phyloP scores from a whole-genome alignment of 2,329 filamentous ascomycete species.

The Cordyceps fumosorosea region DNA sequence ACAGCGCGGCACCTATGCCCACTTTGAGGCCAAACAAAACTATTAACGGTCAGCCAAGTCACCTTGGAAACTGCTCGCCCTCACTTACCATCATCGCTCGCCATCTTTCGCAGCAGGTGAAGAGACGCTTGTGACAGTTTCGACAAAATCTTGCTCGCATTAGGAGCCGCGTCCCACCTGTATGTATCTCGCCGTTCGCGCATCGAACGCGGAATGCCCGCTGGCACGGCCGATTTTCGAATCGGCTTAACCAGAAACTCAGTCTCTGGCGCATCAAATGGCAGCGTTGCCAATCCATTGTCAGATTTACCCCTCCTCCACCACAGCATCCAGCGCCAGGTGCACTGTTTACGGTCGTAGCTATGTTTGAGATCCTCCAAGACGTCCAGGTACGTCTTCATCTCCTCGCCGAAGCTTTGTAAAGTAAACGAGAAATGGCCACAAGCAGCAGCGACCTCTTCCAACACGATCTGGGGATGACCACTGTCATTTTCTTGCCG shows the following conservation, averaged over 20 bases:
- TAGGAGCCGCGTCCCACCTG: slow-evolving; percentile 40
- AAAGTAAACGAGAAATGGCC: slow-evolving; percentile 88
- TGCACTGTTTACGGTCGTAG: slow-evolving; percentile 51
- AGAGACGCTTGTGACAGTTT: slow-evolving; percentile 35
- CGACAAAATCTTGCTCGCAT: slow-evolving; percentile 33
- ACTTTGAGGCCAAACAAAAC: slow-evolving; percentile 79
- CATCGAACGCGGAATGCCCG: slow-evolving; percentile 44
- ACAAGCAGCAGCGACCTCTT: slow-evolving; percentile 87
- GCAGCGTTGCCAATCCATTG: slow-evolving; percentile 15
- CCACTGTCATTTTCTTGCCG: slow-evolving; percentile 57
- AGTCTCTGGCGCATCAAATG: slow-evolving; percentile 25
- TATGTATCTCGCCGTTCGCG: slow-evolving; percentile 39
- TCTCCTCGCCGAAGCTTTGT: slow-evolving; percentile 79
- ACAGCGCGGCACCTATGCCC: slow-evolving; percentile 74
- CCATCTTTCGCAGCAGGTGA: slow-evolving; percentile 35
- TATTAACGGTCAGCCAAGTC: slow-evolving; percentile 16
- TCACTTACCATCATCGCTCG: slow-evolving; percentile 41
- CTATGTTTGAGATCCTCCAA: slow-evolving; percentile 72
- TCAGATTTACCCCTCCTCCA: slow-evolving; percentile 41
- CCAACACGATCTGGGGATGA: slow-evolving; percentile 75
- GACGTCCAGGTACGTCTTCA: slow-evolving; percentile 69
- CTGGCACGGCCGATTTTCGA: slow-evolving; percentile 41
- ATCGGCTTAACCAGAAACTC: slow-evolving; percentile 33
- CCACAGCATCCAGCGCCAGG: slow-evolving; percentile 75
- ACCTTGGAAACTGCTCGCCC: background rate